Evolutionary conservation across 441 rosid genomes (phyloP), one percentile per base, ranked within the genome.

Genomic region (Mallotus repandus): DNA sequence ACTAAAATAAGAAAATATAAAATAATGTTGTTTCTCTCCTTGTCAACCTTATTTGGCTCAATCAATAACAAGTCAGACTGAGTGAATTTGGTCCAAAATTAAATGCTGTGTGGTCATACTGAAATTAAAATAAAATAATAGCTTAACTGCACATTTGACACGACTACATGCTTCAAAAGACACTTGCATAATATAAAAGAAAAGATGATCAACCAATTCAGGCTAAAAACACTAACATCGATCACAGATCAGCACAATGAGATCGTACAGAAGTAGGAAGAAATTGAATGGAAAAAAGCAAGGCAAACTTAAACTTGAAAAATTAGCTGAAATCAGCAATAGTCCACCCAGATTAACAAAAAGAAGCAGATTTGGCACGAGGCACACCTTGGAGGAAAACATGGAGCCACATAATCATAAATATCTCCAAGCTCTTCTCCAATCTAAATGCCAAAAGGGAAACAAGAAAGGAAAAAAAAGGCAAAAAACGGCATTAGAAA

Each of bases 401-500:
- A 96, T 46, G 99, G 99, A 74, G 98, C 99, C 76, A 94, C 98
- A 77, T 88, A 92, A 80, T 96, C 99, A 84, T 96, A 94, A 69
- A 94, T 92, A 84, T 94, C 98, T 80, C 98, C 99, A 81, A 96
- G 99, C 85, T 96, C 99, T 78, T 92, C 98, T 73, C 98, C 98
- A 65, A 96, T 90, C 99, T 96, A 81, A 76, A 74, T 60, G 61
- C 53, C 68, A 68, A 53, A 74, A 22, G 70, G 29, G 38, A 56
- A 81, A 62, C 67, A 10, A 68, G 19, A 69, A 63, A 76, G 4
- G 41, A 0, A 58, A 19, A 53, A 50, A 68, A 57, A 46, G 66
- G 8, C 22, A 21, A 35, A 35, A 35, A 35, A 35, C 5, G 41
- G 4, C 41, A 35, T 71, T 66, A 81, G 71, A 32, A 72, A 66